Base-by-base conservation (phyloP, 2,329 filamentous ascomycete genomes). In the Calonectria naviculata region DNA sequence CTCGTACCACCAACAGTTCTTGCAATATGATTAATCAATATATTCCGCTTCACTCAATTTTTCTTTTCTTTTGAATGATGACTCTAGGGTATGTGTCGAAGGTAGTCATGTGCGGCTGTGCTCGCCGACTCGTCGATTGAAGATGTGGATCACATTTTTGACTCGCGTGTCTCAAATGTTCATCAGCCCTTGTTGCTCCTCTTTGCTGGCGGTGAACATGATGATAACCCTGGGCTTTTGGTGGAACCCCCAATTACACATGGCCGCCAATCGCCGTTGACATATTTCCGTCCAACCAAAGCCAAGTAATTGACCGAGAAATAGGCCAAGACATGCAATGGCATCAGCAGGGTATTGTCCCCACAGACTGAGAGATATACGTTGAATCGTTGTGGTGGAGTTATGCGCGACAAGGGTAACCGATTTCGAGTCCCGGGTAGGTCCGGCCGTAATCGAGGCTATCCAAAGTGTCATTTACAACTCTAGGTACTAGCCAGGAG, bases 281-380 rank as follows among this genome's bases (percentile, higher is more conserved):
- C 52, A 38, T 58, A 58, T 26, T 58, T 58, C 52, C 52, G 31
- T 58, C 52, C 52, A 58, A 36, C 52, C 52, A 58, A 58, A 34
- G 26, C 52, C 15, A 29, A 34, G 34, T 38, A 58, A 58, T 58
- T 58, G 52, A 38, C 52, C 52, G 52, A 58, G 52, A 58, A 58
- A 38, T 26, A 58, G 34, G 34, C 52, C 34, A 58, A 58, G 21
- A 28, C 52, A 58, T 58, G 52, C 9, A 38, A 58, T 58, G 28
- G 12, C 19, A 58, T n/a, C n/a, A 58, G 36, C 52, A 58, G 31
- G 52, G 52, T 38, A 24, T 9, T 26, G 52, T 28, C 52, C 52
- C 52, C 52, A 34, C 52, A 58, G 52, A 41, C 26, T 36, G n/a
- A 36, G 31, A 38, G 24, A 56, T 21, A 56, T 26, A 56, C 8